Conservation (phyloP, 2,329 filamentous ascomycete genomes). For the Xylariales sp. region DNA sequence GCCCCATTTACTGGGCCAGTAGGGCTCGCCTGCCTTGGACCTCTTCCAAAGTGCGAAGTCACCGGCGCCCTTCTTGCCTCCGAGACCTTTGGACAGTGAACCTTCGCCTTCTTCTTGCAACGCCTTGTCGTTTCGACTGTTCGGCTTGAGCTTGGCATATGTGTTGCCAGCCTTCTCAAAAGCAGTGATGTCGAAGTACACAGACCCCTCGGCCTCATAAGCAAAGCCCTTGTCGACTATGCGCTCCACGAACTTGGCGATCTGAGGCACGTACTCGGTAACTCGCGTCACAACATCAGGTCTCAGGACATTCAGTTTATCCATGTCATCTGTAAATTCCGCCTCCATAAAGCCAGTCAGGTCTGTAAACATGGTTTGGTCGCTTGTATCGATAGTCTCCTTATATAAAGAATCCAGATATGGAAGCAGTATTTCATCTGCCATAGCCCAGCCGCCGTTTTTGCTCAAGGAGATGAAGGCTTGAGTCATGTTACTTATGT, state of each 20-base stretch:
- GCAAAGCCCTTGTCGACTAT: slow-evolving; percentile 84
- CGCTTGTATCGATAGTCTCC: slow-evolving; percentile 55
- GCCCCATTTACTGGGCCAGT: slow-evolving; percentile 86
- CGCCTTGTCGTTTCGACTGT: slow-evolving; percentile 77
- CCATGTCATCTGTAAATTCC: slow-evolving; percentile 87
- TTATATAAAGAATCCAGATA: slow-evolving; percentile 72
- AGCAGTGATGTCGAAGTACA: slow-evolving; percentile 87
- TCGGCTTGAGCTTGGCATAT: slow-evolving; percentile 81
- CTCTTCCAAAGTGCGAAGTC: slow-evolving; percentile 96
- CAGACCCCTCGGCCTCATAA: slow-evolving; percentile 76
- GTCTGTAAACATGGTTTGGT: slow-evolving; percentile 75
- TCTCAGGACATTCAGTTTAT: slow-evolving; percentile 74
- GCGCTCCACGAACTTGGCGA: slow-evolving; percentile 76
- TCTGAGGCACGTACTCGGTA: slow-evolving; percentile 87
- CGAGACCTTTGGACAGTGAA: slow-evolving; percentile 59
- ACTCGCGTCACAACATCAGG: slow-evolving; percentile 82
- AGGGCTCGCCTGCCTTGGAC: slow-evolving; percentile 86
- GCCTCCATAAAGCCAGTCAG: slow-evolving; percentile 81
- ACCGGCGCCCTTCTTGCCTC: slow-evolving; percentile 67
- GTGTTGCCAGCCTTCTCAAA: slow-evolving; percentile 82
- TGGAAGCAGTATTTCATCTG: slow-evolving; percentile 68
- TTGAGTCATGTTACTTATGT: slow-evolving; percentile 60
- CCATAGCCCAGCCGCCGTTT: slow-evolving; percentile 48
- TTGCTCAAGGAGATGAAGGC: slow-evolving; percentile 45
- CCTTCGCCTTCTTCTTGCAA: slow-evolving; percentile 88